Percentiles rank a stretch among this genome's conserved stretches.
Conservation (phyloP, 495 filamentous ascomycete species). For the Xeromyces bisporus region DNA sequence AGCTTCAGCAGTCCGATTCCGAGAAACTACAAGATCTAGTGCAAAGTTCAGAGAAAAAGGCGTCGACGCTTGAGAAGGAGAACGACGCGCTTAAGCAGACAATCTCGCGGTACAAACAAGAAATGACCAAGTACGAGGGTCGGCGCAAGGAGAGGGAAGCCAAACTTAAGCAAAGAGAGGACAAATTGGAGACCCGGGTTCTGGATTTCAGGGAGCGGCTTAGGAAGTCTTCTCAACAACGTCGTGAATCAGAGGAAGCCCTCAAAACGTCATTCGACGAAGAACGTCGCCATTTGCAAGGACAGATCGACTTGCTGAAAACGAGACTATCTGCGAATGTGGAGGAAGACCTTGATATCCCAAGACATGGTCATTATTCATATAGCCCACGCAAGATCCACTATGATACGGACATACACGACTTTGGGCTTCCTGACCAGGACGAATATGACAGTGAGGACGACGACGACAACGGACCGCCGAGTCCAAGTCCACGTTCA, state of each 20-base stretch:
- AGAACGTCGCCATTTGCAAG: conserved; percentile 20
- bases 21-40: conserved; percentile 35
- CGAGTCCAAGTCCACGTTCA: conserved; percentile 26
- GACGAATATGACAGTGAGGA: conserved; percentile 13
- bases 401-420: conserved; percentile 16
- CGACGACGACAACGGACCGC: conserved; percentile 21
- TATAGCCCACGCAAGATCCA: conserved; percentile 21
- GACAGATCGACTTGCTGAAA: conserved; percentile 19
- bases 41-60: conserved; percentile 49
- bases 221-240: conserved; percentile 18
- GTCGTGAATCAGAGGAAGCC: conserved; percentile 22
- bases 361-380: conserved; percentile 10
- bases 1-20: conserved; percentile 32
- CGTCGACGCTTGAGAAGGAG: conserved; percentile 40
- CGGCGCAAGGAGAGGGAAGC: conserved; percentile 34
- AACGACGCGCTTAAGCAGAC: conserved; percentile 35
- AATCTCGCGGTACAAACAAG: conserved; percentile 34
- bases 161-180: conserved; percentile 31
- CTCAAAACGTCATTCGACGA: conserved; percentile 17
- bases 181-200: conserved; percentile 28
- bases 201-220: conserved; percentile 29
- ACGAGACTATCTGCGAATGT: conserved; percentile 10
- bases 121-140: conserved; percentile 34
- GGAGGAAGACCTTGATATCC: conserved; percentile 13
- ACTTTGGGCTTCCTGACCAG: conserved; percentile 14